Conservation (phyloP, 768 basidiomycete genomes). For the Collybiopsis confluens region DNA sequence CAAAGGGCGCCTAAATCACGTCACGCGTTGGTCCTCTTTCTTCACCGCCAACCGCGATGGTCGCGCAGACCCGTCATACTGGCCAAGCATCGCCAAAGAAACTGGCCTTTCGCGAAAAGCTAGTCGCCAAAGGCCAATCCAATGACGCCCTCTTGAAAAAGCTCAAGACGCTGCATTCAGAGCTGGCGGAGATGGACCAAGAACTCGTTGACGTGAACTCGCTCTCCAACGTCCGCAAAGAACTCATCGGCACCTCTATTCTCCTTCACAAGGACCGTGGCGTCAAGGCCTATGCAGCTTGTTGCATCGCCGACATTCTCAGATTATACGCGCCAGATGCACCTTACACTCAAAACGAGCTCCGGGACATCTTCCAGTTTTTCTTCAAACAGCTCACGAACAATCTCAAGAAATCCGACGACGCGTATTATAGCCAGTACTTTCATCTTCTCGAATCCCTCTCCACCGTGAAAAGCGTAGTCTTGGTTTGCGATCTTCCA, state of each 20-base stretch:
- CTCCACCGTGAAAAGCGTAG: conserved; percentile 91
- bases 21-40: conserved; percentile 25
- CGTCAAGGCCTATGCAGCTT: conserved; percentile 92
- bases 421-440: conserved; percentile 88
- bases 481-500: conserved; percentile 89
- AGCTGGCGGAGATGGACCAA: conserved; percentile 83
- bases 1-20: conserved; percentile 28
- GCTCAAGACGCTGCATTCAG: conserved; percentile 71
- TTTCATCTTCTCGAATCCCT: conserved; percentile 92
- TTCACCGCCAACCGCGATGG: conserved; percentile 41
- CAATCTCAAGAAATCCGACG: conserved; percentile 71
- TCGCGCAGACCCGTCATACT: conserved; percentile 67
- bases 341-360: conserved; percentile 84
- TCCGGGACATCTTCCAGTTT: conserved; percentile 96
- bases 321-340: conserved; percentile 95
- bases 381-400: conserved; percentile 82
- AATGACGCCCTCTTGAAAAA: conserved; percentile 86
- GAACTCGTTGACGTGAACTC: conserved; percentile 76
- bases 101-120: conserved; percentile 77
- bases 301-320: conserved; percentile 92
- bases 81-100: conserved; percentile 51
- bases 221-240: conserved; percentile 64
- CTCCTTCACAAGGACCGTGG: conserved; percentile 94
- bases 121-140: conserved; percentile 68
- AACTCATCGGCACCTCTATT: conserved; percentile 75